Evolutionary conservation across 2,329 filamentous ascomycete genomes (phyloP).

Genomic region (Coniochaeta sp.): DNA sequence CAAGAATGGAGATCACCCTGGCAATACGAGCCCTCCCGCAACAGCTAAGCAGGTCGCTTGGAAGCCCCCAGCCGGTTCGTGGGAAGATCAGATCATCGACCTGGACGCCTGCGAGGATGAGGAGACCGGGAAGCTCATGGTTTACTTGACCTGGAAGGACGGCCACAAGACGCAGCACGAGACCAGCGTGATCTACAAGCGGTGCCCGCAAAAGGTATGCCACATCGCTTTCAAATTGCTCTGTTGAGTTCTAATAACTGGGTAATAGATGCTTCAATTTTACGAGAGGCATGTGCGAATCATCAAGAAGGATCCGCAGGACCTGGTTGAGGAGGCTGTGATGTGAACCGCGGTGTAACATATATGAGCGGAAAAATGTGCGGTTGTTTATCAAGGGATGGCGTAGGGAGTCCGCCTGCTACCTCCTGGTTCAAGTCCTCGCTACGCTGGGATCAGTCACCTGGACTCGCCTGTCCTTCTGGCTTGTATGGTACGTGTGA

Average conservation of each 20-base stretch:
- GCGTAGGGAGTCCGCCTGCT: background rate
- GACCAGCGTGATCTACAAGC: slow-evolving; percentile 60
- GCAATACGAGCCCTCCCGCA: slow-evolving; percentile 38
- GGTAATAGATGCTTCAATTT: slow-evolving; percentile 47
- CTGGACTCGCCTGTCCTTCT: background rate
- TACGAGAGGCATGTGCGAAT: slow-evolving; percentile 53
- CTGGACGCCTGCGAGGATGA: slow-evolving; percentile 69
- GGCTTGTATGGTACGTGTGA: no score
- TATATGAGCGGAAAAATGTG: background rate
- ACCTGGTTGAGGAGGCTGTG: slow-evolving; percentile 1
- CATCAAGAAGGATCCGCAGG: slow-evolving; percentile 26
- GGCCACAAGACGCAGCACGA: slow-evolving; percentile 68
- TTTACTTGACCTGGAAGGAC: slow-evolving; percentile 68
- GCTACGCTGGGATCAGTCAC: no score
- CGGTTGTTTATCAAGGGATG: background rate
- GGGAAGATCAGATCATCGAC: slow-evolving; percentile 65
- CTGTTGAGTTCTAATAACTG: background rate
- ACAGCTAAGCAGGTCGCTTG: slow-evolving; percentile 39
- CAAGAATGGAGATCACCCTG: slow-evolving; percentile 42
- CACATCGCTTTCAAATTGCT: background rate
- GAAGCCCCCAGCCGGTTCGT: slow-evolving; percentile 64
- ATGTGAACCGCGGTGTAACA: background rate
- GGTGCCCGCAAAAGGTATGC: slow-evolving; percentile 69
- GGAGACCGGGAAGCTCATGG: slow-evolving; percentile 49
- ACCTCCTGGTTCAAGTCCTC: background rate